Conservation (phyloP, 306 rosid species). For the Pyrus betulifolia region DNA sequence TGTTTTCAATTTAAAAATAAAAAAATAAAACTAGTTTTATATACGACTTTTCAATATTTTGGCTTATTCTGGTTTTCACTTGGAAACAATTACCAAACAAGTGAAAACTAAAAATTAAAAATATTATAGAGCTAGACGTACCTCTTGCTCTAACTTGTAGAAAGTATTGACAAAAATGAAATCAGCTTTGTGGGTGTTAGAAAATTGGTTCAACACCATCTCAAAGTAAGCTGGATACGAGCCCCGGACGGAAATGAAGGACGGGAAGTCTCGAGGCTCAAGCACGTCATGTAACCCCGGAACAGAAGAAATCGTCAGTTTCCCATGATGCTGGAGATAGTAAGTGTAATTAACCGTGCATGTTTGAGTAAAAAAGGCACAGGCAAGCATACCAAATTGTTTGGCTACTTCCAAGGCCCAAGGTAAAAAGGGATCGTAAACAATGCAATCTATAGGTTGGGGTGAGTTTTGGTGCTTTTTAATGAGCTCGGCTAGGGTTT, state of each 20-base stretch:
- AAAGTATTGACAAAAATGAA: conserved; percentile 49
- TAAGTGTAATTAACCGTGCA: conserved; percentile 39
- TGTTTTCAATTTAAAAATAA: no score
- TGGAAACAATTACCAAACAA: no score
- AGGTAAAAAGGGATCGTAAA: conserved; percentile 39
- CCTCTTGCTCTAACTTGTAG: conserved; percentile 55
- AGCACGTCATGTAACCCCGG: conserved; percentile 42
- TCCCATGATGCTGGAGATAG: conserved; percentile 32
- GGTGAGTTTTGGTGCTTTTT: conserved; percentile 15
- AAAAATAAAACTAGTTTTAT: no score
- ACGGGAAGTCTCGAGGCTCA: conserved; percentile 39
- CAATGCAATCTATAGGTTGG: conserved; percentile 33
- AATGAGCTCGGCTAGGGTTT: conserved; percentile 36
- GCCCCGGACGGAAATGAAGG: conserved; percentile 25
- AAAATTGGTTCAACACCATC: conserved; percentile 43
- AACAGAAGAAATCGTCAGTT: conserved; percentile 22
- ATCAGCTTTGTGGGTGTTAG: conserved; percentile 41
- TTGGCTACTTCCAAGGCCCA: conserved; percentile 58
- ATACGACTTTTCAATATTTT: no score
- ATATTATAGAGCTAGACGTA: background rate
- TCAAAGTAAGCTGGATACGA: conserved; percentile 49
- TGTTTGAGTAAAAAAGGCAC: conserved; percentile 51
- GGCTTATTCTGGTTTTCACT: no score
- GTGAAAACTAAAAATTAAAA: no score
- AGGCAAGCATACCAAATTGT: conserved; percentile 31